These are phyloP conservation scores for Alternaria tenuissima DNA, from an alignment of 2,329 filamentous ascomycete species.

Conservation along the genomic window DNA sequence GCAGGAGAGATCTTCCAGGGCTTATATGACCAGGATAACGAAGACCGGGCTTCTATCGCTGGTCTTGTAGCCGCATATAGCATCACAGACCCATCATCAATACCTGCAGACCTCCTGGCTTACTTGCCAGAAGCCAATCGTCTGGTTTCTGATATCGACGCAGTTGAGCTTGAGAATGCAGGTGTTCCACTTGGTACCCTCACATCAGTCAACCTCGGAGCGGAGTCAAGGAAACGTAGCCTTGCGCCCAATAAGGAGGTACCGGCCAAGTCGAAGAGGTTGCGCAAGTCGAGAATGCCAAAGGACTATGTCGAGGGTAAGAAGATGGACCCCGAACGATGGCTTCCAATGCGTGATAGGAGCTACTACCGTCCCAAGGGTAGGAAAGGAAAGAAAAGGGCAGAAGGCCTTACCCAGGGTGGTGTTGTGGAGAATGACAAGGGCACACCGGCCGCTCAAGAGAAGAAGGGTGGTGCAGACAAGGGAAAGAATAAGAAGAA, in stretches of 20 bases:
- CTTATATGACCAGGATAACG: slow-evolving; percentile 71
- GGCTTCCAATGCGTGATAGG: slow-evolving; percentile 89
- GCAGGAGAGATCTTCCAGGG: slow-evolving; percentile 82
- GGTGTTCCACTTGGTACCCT: slow-evolving; percentile 65
- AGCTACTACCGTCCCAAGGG: slow-evolving; percentile 90
- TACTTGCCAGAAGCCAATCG: slow-evolving; percentile 69
- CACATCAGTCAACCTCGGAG: slow-evolving; percentile 44
- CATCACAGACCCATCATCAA: slow-evolving; percentile 64
- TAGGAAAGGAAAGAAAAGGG: slow-evolving; percentile 86
- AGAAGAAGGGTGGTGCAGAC: slow-evolving; percentile 42
- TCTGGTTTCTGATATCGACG: slow-evolving; percentile 68
- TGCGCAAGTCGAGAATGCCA: slow-evolving; percentile 68
- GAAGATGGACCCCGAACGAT: slow-evolving; percentile 87
- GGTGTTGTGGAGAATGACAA: slow-evolving; percentile 77
- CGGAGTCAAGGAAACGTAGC: slow-evolving; percentile 50
- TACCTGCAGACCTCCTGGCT: slow-evolving; percentile 62
- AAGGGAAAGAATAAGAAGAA: slow-evolving; percentile 50
- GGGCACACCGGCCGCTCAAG: slow-evolving; percentile 38
- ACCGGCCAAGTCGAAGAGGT: slow-evolving; percentile 65
- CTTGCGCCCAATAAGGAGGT: slow-evolving; percentile 50
- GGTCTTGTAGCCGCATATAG: slow-evolving; percentile 88
- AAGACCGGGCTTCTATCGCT: slow-evolving; percentile 75
- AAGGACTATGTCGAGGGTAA: slow-evolving; percentile 80
- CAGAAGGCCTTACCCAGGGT: slow-evolving; percentile 78
- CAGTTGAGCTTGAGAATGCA: slow-evolving; percentile 68